phyloP scores from a whole-genome alignment of 2,329 filamentous ascomycete species.

The Clonostachys solani region DNA sequence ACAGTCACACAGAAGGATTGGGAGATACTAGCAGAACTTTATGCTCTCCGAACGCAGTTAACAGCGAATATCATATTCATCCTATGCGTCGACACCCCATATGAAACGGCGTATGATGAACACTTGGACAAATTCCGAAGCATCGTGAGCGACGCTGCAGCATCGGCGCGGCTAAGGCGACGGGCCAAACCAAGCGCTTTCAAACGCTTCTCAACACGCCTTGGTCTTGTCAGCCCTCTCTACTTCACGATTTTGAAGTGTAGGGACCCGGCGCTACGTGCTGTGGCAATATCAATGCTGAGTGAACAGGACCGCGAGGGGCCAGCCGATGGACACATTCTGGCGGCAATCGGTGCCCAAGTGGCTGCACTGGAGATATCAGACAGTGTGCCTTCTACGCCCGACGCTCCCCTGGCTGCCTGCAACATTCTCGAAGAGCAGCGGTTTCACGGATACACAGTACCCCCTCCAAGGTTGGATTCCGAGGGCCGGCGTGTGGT shows the following conservation, averaged over 20 bases:
- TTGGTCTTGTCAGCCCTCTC: not conserved
- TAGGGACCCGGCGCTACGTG: not conserved
- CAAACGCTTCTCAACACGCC: conserved; percentile 3
- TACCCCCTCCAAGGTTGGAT: not conserved
- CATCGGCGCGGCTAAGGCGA: not conserved
- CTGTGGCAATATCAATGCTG: not conserved
- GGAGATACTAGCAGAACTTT: not conserved
- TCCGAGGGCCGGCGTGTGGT: not conserved
- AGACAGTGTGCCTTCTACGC: too few relatives aligned
- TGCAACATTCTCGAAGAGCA: too few relatives aligned
- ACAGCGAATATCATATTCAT: conserved; percentile 1
- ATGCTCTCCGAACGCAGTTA: conserved; percentile 1
- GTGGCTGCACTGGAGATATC: conserved; percentile 1
- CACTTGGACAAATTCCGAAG: not conserved
- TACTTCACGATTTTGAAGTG: conserved; percentile 1
- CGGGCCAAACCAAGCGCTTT: not conserved
- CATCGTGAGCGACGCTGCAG: conserved; percentile 2
- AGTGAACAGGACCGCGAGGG: conserved; percentile 2
- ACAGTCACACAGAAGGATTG: too few relatives aligned
- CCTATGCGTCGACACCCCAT: conserved; percentile 1
- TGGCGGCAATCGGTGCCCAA: conserved; percentile 1
- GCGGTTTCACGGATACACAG: not conserved
- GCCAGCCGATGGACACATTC: conserved; percentile 1
- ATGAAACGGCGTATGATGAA: conserved; percentile 1
- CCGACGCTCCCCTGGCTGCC: too few relatives aligned